These are phyloP conservation scores for Claviceps citrina DNA, from an alignment of 2,329 filamentous ascomycete genomes.

Conservation along the genomic window DNA sequence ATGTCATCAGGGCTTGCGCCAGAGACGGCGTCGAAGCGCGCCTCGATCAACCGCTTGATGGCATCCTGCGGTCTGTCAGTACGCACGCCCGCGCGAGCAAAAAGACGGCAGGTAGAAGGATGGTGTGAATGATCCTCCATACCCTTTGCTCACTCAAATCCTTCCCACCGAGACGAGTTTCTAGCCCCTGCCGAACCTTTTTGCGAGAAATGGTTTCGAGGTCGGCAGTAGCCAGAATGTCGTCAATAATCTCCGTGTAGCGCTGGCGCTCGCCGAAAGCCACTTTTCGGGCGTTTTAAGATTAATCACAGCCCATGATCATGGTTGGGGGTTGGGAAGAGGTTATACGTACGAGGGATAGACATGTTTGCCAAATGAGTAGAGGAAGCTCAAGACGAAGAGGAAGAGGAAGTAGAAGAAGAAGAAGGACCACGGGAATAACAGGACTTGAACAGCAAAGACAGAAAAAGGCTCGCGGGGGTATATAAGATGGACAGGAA, in stretches of 20 bases:
- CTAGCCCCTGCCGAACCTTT: slow-evolving; percentile 42
- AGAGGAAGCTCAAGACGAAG: neutral
- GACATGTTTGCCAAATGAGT: slow-evolving; percentile 10
- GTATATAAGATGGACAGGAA: neutral
- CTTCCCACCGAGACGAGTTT: slow-evolving; percentile 37
- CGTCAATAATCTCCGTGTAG: slow-evolving; percentile 45
- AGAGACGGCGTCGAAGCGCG: slow-evolving; percentile 57
- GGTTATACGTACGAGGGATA: slow-evolving; percentile 11
- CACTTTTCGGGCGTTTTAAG: slow-evolving; percentile 21
- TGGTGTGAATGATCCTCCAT: neutral
- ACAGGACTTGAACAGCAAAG: neutral
- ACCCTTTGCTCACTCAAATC: slow-evolving; percentile 47
- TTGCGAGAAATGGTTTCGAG: slow-evolving; percentile 49
- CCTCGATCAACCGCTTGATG: slow-evolving; percentile 57
- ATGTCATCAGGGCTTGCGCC: slow-evolving; percentile 32
- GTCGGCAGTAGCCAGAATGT: slow-evolving; percentile 41
- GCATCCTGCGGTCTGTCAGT: slow-evolving; percentile 33
- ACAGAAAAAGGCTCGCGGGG: neutral
- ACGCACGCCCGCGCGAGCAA: no score
- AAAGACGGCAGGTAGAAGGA: no score
- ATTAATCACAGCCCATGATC: neutral
- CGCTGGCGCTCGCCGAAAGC: slow-evolving; percentile 31
- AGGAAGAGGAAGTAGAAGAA: neutral
- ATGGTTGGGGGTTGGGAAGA: neutral
- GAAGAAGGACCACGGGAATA: no score